Evolutionary conservation across 805 yeast species (phyloP), one percentile per base, ranked within the genome.

Genomic region (Soucietia sequanensis): DNA sequence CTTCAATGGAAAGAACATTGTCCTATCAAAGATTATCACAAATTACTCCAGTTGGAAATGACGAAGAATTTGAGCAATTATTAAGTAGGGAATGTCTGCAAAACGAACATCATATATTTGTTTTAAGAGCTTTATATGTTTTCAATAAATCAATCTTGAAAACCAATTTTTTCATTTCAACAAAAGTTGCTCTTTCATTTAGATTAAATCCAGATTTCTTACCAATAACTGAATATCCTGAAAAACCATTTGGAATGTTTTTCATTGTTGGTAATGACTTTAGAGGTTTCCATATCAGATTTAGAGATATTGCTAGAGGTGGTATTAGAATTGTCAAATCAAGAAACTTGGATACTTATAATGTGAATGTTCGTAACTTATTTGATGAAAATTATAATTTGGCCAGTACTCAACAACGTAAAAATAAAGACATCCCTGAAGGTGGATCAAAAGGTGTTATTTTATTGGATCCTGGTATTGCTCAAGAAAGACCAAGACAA

Each of bases 401-500:
- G 62, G 98, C 99, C 26, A 78, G 82, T 37, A 91, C 99, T 28
- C 99, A 91, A 66, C 99, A 93, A 69, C 77, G 91, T 47, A 91
- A 91, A 67, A 93, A 91, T 69, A 91, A 91, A 70, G 99, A 91
- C 69, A 93, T 91, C 40, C 98, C 99, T 31, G 99, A 91, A 72
- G 98, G 99, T 58, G 99, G 99, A 23, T 87, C 97, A 26, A 91
- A 91, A 62, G 99, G 99, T 68, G 99, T 93, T 31, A 85, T 93
- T 38, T 74, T 91, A 52, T 72, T 91, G 47, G 90, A 84, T 53
- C 81, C 84, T 27, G 85, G 84, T 38, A 68, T 68, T 27, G 83
- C 88, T 15, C 95, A 85, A 60, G 84, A 78, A 26, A 78, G 81
- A 53, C 88, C 95, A 33, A 79, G 80, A 45, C 81, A 84, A 38